phyloP scores from a whole-genome alignment of 441 rosid species.

The Populus trichocarpa region DNA sequence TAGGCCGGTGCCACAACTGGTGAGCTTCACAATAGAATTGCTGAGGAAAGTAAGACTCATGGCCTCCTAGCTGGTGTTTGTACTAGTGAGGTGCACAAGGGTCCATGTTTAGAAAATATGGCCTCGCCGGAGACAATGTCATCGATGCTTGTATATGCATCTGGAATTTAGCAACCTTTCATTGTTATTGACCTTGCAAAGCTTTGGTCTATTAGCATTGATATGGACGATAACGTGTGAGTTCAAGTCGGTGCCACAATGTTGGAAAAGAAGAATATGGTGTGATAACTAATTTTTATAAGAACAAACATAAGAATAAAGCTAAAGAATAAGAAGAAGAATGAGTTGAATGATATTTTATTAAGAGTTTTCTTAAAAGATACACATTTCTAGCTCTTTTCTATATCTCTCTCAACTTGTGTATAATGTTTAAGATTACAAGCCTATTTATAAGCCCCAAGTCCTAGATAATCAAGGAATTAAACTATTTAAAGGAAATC shows the following conservation, averaged over 20 bases:
- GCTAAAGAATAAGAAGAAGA: too few species aligned
- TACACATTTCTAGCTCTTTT: too few species aligned
- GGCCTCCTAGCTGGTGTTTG: neutral
- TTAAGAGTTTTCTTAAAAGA: too few species aligned
- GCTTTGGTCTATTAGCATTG: constrained; percentile 10
- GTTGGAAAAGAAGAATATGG: too few species aligned
- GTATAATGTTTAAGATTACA: too few species aligned
- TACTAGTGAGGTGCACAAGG: constrained; percentile 43
- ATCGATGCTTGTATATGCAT: constrained; percentile 53
- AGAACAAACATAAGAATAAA: too few species aligned
- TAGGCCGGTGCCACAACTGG: constrained; percentile 44
- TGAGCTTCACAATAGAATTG: constrained; percentile 37
- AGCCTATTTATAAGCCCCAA: too few species aligned
- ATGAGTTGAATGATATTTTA: too few species aligned
- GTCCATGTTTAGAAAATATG: constrained; percentile 63
- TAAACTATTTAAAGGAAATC: too few species aligned
- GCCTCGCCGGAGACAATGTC: constrained; percentile 60
- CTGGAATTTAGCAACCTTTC: constrained; percentile 37
- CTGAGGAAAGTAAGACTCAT: constrained; percentile 17
- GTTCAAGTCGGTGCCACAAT: constrained; percentile 41
- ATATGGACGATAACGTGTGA: constrained; percentile 39
- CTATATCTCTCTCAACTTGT: too few species aligned
- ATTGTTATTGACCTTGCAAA: neutral
- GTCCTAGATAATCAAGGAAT: too few species aligned
- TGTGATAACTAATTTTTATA: too few species aligned